Evolutionary conservation across 1,284 basidiomycete species (phyloP), one percentile per base, ranked within the genome.

Genomic region (Marasmius fiardii): DNA sequence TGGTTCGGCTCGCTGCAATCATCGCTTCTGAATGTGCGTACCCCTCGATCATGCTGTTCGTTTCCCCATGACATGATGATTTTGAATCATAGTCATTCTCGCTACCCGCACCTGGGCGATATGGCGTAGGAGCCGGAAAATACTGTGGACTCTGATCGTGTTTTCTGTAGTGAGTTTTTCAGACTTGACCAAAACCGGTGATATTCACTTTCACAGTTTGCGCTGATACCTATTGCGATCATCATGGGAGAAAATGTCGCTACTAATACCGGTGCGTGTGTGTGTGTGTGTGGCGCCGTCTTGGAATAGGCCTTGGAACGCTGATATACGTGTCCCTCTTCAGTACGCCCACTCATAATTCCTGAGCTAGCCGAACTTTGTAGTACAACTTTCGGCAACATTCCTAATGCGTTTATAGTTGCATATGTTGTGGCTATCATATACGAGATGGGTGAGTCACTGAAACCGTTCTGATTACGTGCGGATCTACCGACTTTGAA

Each of bases 21-120:
- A 51, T 62, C 28, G 51, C 60, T 10, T 61, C 64, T 10, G 64
- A 65, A 55, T 54, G 62, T 65, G 51, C 5, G 56, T n/a, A 6
- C 10, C 18, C 18, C 35, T 11, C 12, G 18, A n/a, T 0, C 37
- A 4, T 37, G 41, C 11, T 7, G 20, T 33, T 45, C 51, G 33
- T 11, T n/a, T 20, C 18, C 18, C 23, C n/a, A 41, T n/a, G 8
- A 14, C 1, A 7, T 41, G 14, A 18, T n/a, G 2, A 2, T 2
- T 6, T n/a, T n/a, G n/a, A n/a, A n/a, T 18, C 4, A 1, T 20
- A 51, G 55, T 56, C 43, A 59, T 62, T 37, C 33, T 62, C 14
- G 61, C 58, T 20, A 52, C 60, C 16, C 47, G 61, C 31, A 62
- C 61, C 3, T 62, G 58, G 58, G 61, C 58, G 21, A 62, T 62